Conservation (phyloP, 495 filamentous ascomycete species). For the Tetracladium setigerum region DNA sequence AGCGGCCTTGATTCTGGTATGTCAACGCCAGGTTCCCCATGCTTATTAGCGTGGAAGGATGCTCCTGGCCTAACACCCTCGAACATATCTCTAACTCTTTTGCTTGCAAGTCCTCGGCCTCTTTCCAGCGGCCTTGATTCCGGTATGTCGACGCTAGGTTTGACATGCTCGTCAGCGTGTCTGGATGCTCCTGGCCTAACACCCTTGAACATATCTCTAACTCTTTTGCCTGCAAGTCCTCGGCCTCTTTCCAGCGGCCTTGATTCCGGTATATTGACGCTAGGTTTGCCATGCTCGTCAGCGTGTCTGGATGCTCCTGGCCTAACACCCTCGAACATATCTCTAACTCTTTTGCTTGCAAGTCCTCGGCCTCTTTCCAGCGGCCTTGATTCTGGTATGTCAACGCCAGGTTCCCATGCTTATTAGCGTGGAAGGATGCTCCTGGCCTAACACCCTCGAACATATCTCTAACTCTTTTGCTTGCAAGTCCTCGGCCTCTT, state of each 20-base stretch:
- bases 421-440: conserved; percentile 8
- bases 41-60: conserved; percentile 4
- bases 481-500: conserved; percentile 3
- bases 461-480: conserved; percentile 15
- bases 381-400: neutral
- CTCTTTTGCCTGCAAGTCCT: no score
- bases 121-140: conserved; percentile 20
- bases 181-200: conserved; percentile 26
- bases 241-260: no score
- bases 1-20: conserved; percentile 1
- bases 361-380: neutral
- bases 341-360: neutral
- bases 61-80: conserved; percentile 5
- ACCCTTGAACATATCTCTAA: conserved; percentile 16
- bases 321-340: neutral
- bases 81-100: neutral
- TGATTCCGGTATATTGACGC: no score
- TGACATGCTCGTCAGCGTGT: conserved; percentile 15
- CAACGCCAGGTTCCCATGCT: conserved; percentile 5
- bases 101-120: conserved; percentile 23
- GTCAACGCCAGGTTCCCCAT: conserved; percentile 5
- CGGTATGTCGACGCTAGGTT: conserved; percentile 26
- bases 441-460: conserved; percentile 16
- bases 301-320: conserved; percentile 20
- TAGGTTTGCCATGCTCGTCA: conserved; percentile 25